Evolutionary conservation across 2,329 filamentous ascomycete species (phyloP), one percentile per base, ranked within the genome.

Genomic region (Colletotrichum cereale): DNA sequence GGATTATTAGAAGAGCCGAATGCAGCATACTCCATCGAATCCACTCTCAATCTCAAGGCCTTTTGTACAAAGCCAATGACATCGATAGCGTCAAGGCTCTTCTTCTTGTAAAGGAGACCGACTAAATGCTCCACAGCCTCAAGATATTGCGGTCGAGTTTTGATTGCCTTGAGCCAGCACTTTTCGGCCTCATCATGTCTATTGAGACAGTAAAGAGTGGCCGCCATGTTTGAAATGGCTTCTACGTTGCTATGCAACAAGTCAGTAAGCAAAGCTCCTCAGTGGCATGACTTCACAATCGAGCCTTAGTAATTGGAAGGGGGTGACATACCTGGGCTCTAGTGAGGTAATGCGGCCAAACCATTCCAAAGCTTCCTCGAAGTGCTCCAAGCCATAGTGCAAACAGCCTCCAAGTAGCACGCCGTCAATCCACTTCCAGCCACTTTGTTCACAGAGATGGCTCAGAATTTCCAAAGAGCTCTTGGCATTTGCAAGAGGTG

Each of bases 111-210:
- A 24, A 98, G 82, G 57, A 98, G 85, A 1, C 95, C 94, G 38
- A 98, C 93, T 1, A 99, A 87, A 83, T 98, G 95, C 79, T 99
- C 96, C 3, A 96, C 94, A 10, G 96, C 95, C 82, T 99, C 96
- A 68, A 99, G 93, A 81, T 97, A 97, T 78, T 91, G 93, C 0
- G 96, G 96, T 11, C 93, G 91, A 68, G 93, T 84, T 78, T 91
- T 93, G 34, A 98, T 90, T n/a, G 95, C 95, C 72, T 89, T 90
- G 74, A 92, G 86, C 96, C 96, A 99, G 78, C 95, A 89, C 69
- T 90, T 87, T 78, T 97, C 92, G 8, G 96, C 96, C 77, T 98
- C 96, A 58, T 92, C 88, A 70, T 92, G 92, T 71, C 92, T 91
- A 72, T 94, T 91, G 12, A 98, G 87, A 68, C 95, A 95, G 75